Evolutionary conservation across 768 basidiomycete species (phyloP).

Genomic region (Mycena indigotica): DNA sequence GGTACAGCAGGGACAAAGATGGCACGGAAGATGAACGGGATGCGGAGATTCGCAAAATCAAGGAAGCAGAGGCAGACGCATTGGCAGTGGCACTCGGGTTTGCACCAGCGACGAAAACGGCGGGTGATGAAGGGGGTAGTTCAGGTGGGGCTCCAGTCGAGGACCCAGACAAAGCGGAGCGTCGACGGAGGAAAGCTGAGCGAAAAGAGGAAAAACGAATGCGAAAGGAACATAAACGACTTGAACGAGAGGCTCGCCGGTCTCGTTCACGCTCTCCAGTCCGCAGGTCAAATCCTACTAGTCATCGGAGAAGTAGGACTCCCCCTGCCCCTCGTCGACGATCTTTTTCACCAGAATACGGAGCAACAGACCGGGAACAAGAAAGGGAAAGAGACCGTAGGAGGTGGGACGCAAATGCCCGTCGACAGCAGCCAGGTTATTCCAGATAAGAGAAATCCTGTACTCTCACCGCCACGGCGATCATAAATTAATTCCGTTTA

Average conservation of each 20-base stretch:
- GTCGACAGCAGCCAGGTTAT: constrained; percentile 37
- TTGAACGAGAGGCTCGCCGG: constrained; percentile 36
- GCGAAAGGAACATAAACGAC: constrained; percentile 52
- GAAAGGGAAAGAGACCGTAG: constrained; percentile 50
- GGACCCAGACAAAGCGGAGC: constrained; percentile 31
- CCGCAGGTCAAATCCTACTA: too few species aligned
- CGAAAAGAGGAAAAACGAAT: constrained; percentile 53
- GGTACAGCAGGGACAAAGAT: constrained; percentile 77
- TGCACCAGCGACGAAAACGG: constrained; percentile 54
- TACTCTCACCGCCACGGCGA: too few species aligned
- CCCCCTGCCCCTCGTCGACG: constrained; percentile 6
- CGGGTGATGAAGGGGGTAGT: constrained; percentile 28
- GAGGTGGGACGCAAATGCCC: constrained; percentile 52
- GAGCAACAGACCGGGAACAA: constrained; percentile 33
- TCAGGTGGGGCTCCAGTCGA: constrained; percentile 13
- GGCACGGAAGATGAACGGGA: constrained; percentile 46
- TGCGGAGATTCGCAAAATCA: constrained; percentile 81
- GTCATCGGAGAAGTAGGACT: constrained; percentile 3
- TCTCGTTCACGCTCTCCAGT: constrained; percentile 10
- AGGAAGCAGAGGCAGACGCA: constrained; percentile 89
- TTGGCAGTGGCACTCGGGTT: constrained; percentile 81
- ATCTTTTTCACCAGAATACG: constrained; percentile 29
- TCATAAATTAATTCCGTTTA: too few species aligned
- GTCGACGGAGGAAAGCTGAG: constrained; percentile 28
- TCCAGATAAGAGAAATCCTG: too few species aligned